Conservation (phyloP, 768 basidiomycete species). For the Mycena sanguinolenta region DNA sequence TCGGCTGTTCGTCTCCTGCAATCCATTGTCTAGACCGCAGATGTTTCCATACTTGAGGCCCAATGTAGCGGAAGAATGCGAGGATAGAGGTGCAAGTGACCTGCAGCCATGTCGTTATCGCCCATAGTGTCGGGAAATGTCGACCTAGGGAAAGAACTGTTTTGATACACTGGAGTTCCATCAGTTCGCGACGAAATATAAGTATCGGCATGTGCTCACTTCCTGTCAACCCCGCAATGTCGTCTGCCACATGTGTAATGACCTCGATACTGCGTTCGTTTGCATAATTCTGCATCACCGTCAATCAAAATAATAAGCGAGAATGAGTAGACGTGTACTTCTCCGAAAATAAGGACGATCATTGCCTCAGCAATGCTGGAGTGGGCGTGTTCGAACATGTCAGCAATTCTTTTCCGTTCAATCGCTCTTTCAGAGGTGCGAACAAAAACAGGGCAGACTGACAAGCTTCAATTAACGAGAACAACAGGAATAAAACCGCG, state of each 20-base stretch:
- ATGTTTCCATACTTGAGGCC: conserved; percentile 33
- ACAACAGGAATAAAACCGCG: neutral
- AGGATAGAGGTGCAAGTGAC: conserved; percentile 31
- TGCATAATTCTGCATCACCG: conserved; percentile 40
- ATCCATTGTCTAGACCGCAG: conserved; percentile 30
- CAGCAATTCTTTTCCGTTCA: conserved; percentile 16
- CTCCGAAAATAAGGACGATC: conserved; percentile 46
- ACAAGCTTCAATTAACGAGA: neutral
- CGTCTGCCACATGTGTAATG: conserved; percentile 30
- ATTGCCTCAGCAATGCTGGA: conserved; percentile 49
- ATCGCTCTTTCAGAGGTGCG: conserved; percentile 4
- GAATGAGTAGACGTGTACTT: conserved; percentile 24
- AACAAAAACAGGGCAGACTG: conserved; percentile 43
- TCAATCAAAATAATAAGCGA: neutral
- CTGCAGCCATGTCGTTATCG: conserved; percentile 20
- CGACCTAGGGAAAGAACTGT: conserved; percentile 22
- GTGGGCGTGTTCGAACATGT: conserved; percentile 46
- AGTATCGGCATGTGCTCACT: conserved; percentile 16
- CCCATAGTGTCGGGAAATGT: conserved; percentile 28
- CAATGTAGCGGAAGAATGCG: conserved; percentile 32
- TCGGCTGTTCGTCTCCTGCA: conserved; percentile 26
- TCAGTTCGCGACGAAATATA: neutral
- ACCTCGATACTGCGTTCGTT: conserved; percentile 38
- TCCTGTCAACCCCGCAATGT: conserved; percentile 34
- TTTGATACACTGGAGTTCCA: too few relatives aligned